Evolutionary conservation across 2,329 filamentous ascomycete species (phyloP).

Genomic region (Phialemonium atrogriseum): DNA sequence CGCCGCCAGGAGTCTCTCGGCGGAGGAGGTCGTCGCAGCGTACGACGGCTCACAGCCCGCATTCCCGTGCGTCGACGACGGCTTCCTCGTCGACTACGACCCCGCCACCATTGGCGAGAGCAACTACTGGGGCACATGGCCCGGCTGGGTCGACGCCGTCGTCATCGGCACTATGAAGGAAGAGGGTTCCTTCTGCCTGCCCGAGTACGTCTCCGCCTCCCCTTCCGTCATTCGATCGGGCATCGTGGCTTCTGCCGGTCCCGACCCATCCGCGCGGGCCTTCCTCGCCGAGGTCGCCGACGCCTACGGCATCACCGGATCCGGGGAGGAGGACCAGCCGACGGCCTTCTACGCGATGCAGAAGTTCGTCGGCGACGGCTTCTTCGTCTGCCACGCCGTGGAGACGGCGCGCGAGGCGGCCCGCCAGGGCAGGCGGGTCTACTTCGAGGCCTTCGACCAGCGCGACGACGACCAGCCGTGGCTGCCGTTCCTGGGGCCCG

Average conservation of each 20-base stretch:
- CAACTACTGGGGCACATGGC: neutral
- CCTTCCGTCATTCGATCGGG: neutral
- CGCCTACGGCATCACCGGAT: neutral
- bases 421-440: neutral
- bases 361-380: slow-evolving; percentile 1
- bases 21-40: neutral
- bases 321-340: neutral
- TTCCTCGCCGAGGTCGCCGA: neutral
- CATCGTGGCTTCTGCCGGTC: neutral
- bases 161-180: neutral
- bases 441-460: slow-evolving; percentile 1
- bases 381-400: neutral
- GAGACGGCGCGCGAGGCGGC: neutral
- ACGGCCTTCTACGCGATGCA: neutral
- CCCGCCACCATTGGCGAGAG: neutral
- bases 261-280: neutral
- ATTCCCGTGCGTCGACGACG: slow-evolving; percentile 1
- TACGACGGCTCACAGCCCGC: slow-evolving; percentile 1
- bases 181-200: slow-evolving; percentile 1
- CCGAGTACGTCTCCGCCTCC: neutral
- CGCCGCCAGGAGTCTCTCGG: neutral
- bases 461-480: neutral
- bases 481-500: neutral
- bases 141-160: neutral
- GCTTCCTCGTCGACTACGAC: slow-evolving; percentile 1